Evolutionary conservation across 1,139 yeast species (phyloP).

Genomic region (Nakaseomyces sp.): DNA sequence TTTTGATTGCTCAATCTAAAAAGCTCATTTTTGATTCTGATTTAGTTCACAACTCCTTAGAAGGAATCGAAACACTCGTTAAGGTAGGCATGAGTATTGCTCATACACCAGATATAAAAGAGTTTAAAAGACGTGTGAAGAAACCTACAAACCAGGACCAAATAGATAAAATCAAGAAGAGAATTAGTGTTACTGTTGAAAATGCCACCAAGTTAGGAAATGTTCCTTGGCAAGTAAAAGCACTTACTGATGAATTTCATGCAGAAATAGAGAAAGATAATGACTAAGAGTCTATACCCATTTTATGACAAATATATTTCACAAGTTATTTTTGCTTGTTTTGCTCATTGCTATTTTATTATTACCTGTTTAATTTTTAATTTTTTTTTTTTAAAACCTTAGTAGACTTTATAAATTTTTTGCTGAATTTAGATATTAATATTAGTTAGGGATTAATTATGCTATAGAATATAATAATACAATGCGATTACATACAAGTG

Average conservation of each 20-base stretch:
- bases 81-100: conserved; percentile 91
- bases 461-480: background rate
- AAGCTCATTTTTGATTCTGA: conserved; percentile 61
- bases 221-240: conserved; percentile 32
- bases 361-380: background rate
- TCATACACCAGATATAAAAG: conserved; percentile 47
- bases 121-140: conserved; percentile 42
- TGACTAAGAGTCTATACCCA: background rate
- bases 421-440: no score
- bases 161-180: conserved; percentile 48
- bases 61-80: conserved; percentile 71
- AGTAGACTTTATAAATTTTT: no score
- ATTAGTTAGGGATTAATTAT: background rate
- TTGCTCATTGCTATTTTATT: background rate
- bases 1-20: conserved; percentile 44
- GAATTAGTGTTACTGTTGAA: conserved; percentile 40
- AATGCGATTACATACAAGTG: background rate
- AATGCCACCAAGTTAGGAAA: conserved; percentile 17
- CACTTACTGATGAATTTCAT: background rate
- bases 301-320: background rate
- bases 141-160: conserved; percentile 43
- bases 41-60: conserved; percentile 54
- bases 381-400: background rate
- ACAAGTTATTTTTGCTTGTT: background rate
- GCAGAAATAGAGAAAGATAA: background rate